Conservation (phyloP, 768 basidiomycete species). For the Auricularia auricula-judae region DNA sequence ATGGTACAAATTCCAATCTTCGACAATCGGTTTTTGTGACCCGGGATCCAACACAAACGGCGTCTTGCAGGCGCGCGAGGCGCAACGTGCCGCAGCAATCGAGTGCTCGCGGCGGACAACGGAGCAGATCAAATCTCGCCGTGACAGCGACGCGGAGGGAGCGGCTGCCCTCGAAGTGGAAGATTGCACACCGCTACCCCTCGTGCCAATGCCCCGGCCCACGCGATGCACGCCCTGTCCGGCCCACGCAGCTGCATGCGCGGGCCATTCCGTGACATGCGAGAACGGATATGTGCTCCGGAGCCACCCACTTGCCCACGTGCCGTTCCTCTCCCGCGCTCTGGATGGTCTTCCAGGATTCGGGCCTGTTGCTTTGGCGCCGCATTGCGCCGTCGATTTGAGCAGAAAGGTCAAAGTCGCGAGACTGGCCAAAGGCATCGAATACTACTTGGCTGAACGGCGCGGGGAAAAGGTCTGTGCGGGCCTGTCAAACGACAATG, state of each 20-base stretch:
- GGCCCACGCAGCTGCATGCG: slow-evolving; percentile 48
- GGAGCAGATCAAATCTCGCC: neutral
- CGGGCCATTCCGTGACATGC: slow-evolving; percentile 46
- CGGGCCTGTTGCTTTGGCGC: slow-evolving; percentile 68
- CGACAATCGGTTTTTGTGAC: slow-evolving; percentile 69
- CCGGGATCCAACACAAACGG: slow-evolving; percentile 48
- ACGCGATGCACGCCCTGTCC: slow-evolving; percentile 65
- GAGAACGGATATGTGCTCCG: slow-evolving; percentile 56
- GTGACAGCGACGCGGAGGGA: slow-evolving; percentile 15
- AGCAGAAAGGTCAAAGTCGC: slow-evolving; percentile 64
- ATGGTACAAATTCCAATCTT: slow-evolving; percentile 57
- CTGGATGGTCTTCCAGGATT: slow-evolving; percentile 65
- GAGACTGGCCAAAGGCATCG: slow-evolving; percentile 60
- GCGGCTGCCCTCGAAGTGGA: slow-evolving; percentile 2
- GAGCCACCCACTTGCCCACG: slow-evolving; percentile 32
- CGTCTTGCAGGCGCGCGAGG: slow-evolving; percentile 37
- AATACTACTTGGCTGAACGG: slow-evolving; percentile 50
- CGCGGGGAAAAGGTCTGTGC: slow-evolving; percentile 54
- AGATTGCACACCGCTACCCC: slow-evolving; percentile 41
- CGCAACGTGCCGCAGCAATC: slow-evolving; percentile 34
- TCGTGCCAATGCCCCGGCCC: slow-evolving; percentile 47
- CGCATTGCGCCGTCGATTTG: slow-evolving; percentile 69
- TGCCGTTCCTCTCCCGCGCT: slow-evolving; percentile 26
- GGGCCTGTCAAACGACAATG: slow-evolving; percentile 28
- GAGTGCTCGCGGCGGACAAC: slow-evolving; percentile 34